A percentile compares a stretch with the other conserved stretches of the same genome.
Conservation (phyloP, 371 early-diverging fungal genomes). For the Lichtheimia hyalospora region DNA sequence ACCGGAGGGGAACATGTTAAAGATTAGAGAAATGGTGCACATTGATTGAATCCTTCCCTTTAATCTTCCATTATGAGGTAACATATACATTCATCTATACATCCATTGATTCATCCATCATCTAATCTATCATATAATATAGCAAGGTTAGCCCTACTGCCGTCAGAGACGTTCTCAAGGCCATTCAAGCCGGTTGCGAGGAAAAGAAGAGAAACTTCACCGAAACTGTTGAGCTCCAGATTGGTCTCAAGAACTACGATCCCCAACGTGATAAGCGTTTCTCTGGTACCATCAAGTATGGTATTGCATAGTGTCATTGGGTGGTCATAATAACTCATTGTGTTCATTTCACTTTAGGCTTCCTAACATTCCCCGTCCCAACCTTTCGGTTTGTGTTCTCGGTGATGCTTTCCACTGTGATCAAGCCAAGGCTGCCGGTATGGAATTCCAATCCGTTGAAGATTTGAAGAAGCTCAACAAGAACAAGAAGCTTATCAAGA, state of each 20-base stretch:
- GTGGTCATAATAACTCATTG: not conserved
- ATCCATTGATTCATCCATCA: constrained; percentile 1
- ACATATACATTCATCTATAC: constrained; percentile 3
- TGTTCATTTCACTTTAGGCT: constrained; percentile 16
- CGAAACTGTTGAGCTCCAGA: constrained; percentile 98
- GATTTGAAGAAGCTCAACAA: constrained; percentile 99
- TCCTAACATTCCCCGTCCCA: constrained; percentile 83
- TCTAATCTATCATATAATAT: constrained; percentile 4
- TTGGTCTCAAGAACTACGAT: constrained; percentile 99
- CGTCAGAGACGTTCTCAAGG: constrained; percentile 81
- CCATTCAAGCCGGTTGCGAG: constrained; percentile 71
- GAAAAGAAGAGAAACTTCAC: constrained; percentile 92
- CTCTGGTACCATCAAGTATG: constrained; percentile 90
- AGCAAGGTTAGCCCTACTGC: constrained; percentile 89
- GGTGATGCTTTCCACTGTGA: constrained; percentile 97
- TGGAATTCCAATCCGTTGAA: constrained; percentile 96
- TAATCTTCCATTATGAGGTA: constrained; percentile 10
- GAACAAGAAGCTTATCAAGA: constrained; percentile 99
- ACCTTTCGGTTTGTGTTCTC: constrained; percentile 91
- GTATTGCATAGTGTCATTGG: not conserved
- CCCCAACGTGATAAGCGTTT: constrained; percentile 99
- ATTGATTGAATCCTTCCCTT: constrained; percentile 6
- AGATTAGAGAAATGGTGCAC: too few relatives aligned
- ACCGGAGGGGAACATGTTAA: too few relatives aligned
- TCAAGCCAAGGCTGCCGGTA: constrained; percentile 89